A percentile compares a stretch with the other conserved stretches of the same genome.
Evolutionary conservation across 345 rosid species (phyloP).

Genomic region (Sapria himalayana): DNA sequence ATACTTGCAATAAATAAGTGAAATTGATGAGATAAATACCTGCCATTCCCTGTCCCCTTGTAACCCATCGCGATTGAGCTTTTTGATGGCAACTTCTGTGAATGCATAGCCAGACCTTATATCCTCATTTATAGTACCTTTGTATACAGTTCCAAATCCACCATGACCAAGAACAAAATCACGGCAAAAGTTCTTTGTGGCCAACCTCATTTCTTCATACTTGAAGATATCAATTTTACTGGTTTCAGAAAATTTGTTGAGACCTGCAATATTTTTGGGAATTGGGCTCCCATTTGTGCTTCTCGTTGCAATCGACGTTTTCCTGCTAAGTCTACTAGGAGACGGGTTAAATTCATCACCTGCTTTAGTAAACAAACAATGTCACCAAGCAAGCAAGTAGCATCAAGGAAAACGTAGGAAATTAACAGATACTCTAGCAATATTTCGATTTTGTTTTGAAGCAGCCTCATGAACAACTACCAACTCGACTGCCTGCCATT

Average conservation of each 20-base stretch:
- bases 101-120: constrained; percentile 41
- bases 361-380: no score
- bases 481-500: no score
- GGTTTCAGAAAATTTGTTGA: constrained; percentile 44
- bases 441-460: no score
- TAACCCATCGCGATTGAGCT: constrained; percentile 74
- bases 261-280: constrained; percentile 61
- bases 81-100: constrained; percentile 64
- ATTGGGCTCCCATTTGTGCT: constrained; percentile 5
- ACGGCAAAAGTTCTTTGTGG: constrained; percentile 69
- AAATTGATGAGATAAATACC: constrained; percentile 23
- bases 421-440: no score
- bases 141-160: constrained; percentile 86
- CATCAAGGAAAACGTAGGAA: no score
- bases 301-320: constrained; percentile 8
- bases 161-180: constrained; percentile 86
- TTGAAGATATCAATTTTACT: constrained; percentile 61
- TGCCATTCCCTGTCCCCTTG: constrained; percentile 99
- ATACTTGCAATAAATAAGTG: neutral
- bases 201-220: constrained; percentile 61
- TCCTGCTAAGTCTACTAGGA: constrained; percentile 4
- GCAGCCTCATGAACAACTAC: no score
- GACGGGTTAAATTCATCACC: constrained; percentile 10
- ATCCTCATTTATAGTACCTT: constrained; percentile 53
- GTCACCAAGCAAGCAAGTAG: neutral